Conservation (phyloP, 257 asterid genomes). For the Lycium barbarum region DNA sequence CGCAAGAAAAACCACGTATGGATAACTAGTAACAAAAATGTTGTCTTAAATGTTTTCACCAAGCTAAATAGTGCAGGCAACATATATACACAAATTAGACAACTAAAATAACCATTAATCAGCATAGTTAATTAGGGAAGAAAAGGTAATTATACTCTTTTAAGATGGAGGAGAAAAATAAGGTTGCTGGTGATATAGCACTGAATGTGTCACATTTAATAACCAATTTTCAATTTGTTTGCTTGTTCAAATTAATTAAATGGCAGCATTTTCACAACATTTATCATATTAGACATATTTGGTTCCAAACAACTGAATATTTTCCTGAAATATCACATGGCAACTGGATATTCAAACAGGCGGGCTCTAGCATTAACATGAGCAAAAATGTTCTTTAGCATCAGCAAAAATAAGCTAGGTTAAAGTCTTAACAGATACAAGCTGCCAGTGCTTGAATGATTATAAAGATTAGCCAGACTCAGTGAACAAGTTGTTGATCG, state of each 20-base stretch:
- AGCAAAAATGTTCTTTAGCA: not conserved
- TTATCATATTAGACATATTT: not conserved
- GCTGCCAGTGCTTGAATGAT: not conserved
- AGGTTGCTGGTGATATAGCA: not conserved
- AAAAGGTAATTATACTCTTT: conserved; percentile 12
- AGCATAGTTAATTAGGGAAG: not conserved
- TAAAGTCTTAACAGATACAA: not conserved
- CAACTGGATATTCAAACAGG: not conserved
- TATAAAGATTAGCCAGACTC: not conserved
- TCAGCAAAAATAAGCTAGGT: not conserved
- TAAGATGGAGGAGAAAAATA: not conserved
- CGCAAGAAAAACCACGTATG: conserved; percentile 96
- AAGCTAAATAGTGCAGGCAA: conserved; percentile 80
- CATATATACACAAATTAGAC: conserved; percentile 28
- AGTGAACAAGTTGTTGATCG: not conserved
- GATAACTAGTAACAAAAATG: conserved; percentile 84
- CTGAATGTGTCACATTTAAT: not conserved
- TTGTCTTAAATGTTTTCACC: conserved; percentile 92
- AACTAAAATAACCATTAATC: not conserved
- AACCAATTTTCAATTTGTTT: conserved; percentile 1
- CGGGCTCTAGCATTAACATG: not conserved
- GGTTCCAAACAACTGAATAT: not conserved
- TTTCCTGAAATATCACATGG: conserved; percentile 2
- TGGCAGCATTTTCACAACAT: not conserved
- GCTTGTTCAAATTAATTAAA: not conserved